Evolutionary conservation across 352 stramenopile genomes (phyloP).

Genomic region (Pythium chondricola): DNA sequence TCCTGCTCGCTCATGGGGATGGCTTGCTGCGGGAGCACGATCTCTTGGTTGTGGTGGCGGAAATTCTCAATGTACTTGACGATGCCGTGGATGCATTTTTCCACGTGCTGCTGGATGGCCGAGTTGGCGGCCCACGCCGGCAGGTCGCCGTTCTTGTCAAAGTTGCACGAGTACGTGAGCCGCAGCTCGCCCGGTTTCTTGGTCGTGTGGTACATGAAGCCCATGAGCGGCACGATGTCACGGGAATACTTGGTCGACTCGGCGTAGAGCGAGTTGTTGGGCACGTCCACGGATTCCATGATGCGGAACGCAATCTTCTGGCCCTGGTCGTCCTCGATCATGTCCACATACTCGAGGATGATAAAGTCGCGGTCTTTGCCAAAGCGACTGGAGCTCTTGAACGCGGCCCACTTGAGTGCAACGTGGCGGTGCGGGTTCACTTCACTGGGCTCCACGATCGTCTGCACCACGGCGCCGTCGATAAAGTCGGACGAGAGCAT

Average conservation of each 20-base stretch:
- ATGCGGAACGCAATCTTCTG: conserved; percentile 81
- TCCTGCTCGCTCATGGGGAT: conserved; percentile 65
- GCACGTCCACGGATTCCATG: conserved; percentile 79
- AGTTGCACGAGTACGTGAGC: conserved; percentile 85
- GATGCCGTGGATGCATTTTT: conserved; percentile 82
- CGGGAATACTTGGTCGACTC: conserved; percentile 61
- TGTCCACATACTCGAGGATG: conserved; percentile 85
- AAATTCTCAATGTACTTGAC: conserved; percentile 85
- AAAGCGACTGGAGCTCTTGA: conserved; percentile 79
- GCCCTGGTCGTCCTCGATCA: conserved; percentile 82
- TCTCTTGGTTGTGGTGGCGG: conserved; percentile 56
- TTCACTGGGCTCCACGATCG: conserved; percentile 65
- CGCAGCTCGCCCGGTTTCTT: conserved; percentile 69
- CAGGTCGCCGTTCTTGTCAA: conserved; percentile 79
- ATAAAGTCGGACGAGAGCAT: conserved; percentile 82
- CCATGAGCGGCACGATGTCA: conserved; percentile 75
- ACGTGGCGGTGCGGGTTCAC: conserved; percentile 72
- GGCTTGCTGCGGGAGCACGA: conserved; percentile 73
- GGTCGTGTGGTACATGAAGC: conserved; percentile 86
- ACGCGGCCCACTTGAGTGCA: conserved; percentile 79
- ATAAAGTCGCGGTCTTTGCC: conserved; percentile 75
- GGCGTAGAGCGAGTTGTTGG: conserved; percentile 43
- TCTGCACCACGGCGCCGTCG: conserved; percentile 74
- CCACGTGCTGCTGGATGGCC: conserved; percentile 81
- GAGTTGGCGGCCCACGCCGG: conserved; percentile 79